These are phyloP conservation scores for Trichoderma cornu-damae DNA, from an alignment of 2,329 filamentous ascomycete species.

Conservation along the genomic window DNA sequence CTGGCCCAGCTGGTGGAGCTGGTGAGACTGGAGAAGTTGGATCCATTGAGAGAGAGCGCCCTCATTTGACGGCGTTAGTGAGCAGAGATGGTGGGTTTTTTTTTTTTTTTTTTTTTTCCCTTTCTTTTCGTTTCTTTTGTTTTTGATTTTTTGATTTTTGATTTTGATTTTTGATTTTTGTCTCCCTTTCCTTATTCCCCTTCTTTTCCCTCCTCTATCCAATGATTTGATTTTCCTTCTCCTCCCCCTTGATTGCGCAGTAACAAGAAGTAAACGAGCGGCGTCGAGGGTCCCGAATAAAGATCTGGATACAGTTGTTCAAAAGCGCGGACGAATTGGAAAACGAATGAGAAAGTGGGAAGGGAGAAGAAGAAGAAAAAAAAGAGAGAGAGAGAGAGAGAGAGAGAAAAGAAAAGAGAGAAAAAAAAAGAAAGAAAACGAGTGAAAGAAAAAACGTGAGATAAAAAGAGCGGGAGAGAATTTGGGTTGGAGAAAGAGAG, in stretches of 20 bases:
- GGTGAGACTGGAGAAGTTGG: conserved; percentile 27
- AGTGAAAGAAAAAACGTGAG: conserved; percentile 1
- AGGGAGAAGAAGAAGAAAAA: conserved; percentile 10
- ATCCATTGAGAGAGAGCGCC: conserved; percentile 30
- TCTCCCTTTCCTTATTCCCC: too few species aligned
- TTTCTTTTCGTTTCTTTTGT: not conserved
- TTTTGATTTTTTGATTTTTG: not conserved
- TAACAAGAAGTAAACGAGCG: conserved; percentile 10
- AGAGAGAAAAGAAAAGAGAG: conserved; percentile 13
- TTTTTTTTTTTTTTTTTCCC: not conserved
- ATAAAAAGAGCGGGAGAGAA: too few species aligned
- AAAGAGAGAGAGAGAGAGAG: not conserved
- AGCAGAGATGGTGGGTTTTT: not conserved
- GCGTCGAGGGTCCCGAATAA: not conserved
- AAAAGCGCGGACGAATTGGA: not conserved
- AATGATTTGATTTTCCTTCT: not conserved
- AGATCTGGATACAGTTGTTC: not conserved
- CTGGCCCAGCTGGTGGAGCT: conserved; percentile 22
- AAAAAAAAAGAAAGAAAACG: conserved; percentile 7
- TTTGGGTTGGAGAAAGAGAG: too few species aligned
- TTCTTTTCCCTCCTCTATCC: not conserved
- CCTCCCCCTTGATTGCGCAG: not conserved
- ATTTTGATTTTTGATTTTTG: too few species aligned
- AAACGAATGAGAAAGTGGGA: conserved; percentile 9
- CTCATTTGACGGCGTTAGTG: conserved; percentile 26